Evolutionary conservation across 2,329 filamentous ascomycete species (phyloP).

Genomic region (Fusarium lyarnte): DNA sequence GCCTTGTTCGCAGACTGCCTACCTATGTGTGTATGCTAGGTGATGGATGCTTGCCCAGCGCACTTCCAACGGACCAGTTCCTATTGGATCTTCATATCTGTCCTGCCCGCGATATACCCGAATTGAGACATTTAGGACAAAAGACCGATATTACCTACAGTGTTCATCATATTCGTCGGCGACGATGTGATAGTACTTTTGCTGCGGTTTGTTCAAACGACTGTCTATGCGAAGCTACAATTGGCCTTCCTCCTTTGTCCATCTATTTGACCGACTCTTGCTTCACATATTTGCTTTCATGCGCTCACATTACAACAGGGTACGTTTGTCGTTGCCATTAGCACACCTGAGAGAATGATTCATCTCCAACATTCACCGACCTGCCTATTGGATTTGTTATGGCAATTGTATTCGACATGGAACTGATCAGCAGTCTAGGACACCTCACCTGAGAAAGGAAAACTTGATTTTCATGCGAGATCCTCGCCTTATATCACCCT

Average conservation of each 20-base stretch:
- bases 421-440: background rate
- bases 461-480: constrained; percentile 16
- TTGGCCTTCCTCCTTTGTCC: too few relatives aligned
- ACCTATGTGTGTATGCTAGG: too few relatives aligned
- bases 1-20: background rate
- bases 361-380: background rate
- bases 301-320: background rate
- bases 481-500: background rate
- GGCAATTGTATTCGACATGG: background rate
- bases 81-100: too few relatives aligned
- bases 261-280: too few relatives aligned
- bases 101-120: too few relatives aligned
- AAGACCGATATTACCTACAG: too few relatives aligned
- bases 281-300: background rate
- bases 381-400: background rate
- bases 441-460: background rate
- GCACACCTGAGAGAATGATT: background rate
- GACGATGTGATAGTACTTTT: too few relatives aligned
- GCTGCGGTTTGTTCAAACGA: too few relatives aligned
- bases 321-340: background rate
- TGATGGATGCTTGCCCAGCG: background rate
- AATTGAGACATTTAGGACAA: too few relatives aligned
- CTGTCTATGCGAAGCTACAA: too few relatives aligned
- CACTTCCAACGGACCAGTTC: background rate
- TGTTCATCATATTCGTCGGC: too few relatives aligned